These are phyloP conservation scores for Aphanocladium album DNA, from an alignment of 2,329 filamentous ascomycete genomes.

Conservation along the genomic window DNA sequence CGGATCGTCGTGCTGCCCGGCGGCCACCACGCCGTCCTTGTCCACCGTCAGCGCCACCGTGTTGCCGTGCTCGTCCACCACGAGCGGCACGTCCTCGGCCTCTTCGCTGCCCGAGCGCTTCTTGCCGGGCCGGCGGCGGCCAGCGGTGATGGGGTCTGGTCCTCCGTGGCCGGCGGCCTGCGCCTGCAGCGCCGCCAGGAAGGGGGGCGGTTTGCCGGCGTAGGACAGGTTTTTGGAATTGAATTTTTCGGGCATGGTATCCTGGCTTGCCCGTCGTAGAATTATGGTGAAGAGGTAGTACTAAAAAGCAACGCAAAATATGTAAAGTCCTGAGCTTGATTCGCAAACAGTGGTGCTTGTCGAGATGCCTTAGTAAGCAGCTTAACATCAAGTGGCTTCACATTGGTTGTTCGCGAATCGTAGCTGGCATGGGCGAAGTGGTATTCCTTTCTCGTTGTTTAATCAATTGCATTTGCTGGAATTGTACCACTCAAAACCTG, in stretches of 20 bases:
- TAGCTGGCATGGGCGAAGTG: not conserved
- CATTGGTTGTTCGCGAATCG: not conserved
- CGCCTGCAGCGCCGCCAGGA: constrained; percentile 48
- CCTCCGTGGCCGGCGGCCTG: constrained; percentile 39
- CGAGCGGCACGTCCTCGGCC: constrained; percentile 70
- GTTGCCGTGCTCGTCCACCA: constrained; percentile 69
- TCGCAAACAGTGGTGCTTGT: not conserved
- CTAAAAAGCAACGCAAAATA: too few relatives aligned
- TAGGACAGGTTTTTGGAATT: constrained; percentile 62
- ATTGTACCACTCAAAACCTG: too few relatives aligned
- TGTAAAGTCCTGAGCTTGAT: too few relatives aligned
- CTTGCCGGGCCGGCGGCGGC: constrained; percentile 44
- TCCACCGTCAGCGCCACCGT: constrained; percentile 48
- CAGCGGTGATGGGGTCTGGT: constrained; percentile 48
- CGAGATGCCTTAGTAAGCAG: not conserved
- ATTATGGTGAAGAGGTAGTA: too few relatives aligned
- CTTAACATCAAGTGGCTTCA: not conserved
- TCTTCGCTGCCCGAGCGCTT: constrained; percentile 60
- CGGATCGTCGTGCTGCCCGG: constrained; percentile 10
- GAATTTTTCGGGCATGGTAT: constrained; percentile 45
- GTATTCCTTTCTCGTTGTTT: too few relatives aligned
- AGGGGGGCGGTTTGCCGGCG: constrained; percentile 48
- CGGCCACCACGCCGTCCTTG: constrained; percentile 38
- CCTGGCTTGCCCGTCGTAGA: not conserved
- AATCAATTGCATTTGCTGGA: too few relatives aligned